Percentiles rank a stretch among this genome's conserved stretches.
Conservation (phyloP, 257 asterid genomes). For the Leonotis leonurus region DNA sequence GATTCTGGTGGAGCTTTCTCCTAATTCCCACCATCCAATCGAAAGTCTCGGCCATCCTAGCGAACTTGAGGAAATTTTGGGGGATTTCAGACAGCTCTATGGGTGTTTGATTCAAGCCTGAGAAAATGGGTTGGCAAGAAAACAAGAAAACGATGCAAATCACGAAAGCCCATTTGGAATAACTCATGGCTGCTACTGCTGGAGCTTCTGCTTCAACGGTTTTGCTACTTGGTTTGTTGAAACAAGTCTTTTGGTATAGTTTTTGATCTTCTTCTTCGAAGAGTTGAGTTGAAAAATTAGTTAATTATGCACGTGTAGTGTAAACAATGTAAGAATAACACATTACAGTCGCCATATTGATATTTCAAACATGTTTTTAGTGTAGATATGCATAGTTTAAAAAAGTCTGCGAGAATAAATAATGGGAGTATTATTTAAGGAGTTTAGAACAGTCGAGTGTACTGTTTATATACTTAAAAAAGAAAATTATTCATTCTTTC, state of each 20-base stretch:
- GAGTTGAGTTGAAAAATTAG: too few relatives aligned
- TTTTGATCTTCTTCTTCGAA: too few relatives aligned
- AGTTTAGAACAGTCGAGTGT: too few relatives aligned
- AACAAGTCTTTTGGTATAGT: not conserved
- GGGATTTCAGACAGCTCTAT: constrained; percentile 46
- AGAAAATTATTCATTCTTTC: too few relatives aligned
- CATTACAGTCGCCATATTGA: too few relatives aligned
- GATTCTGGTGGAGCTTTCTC: constrained; percentile 82
- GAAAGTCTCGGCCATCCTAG: constrained; percentile 55
- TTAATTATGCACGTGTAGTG: too few relatives aligned
- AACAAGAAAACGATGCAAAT: not conserved
- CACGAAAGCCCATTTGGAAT: not conserved
- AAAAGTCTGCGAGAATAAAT: too few relatives aligned
- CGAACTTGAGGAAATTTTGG: constrained; percentile 44
- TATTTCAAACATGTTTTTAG: too few relatives aligned
- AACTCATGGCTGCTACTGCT: not conserved
- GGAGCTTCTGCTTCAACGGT: not conserved
- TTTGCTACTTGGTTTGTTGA: not conserved
- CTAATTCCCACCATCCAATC: constrained; percentile 82
- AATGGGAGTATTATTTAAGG: too few relatives aligned
- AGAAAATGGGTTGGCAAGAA: constrained; percentile 15
- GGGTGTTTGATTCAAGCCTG: constrained; percentile 20
- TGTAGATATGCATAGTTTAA: too few relatives aligned
- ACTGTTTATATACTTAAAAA: too few relatives aligned
- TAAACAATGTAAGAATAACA: too few relatives aligned